Evolutionary conservation across 345 rosid genomes (phyloP), one percentile per base, ranked within the genome.

Genomic region (Lenwebbia sp.): DNA sequence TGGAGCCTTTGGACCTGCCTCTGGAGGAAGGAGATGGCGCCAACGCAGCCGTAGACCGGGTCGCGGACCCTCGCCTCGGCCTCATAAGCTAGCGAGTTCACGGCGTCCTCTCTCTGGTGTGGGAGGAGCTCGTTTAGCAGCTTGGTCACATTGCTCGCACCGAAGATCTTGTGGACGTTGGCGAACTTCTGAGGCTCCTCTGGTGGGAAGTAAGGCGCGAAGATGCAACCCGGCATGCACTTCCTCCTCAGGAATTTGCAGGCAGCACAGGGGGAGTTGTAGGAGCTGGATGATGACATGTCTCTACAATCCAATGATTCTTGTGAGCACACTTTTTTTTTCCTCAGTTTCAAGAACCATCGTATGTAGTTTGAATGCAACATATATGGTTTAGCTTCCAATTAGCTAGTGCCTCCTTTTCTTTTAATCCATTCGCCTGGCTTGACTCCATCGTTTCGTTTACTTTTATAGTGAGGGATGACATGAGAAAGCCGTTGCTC

Each of bases 211-310:
- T 96, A 95, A 33, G 99, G 99, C n/a, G 99, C 95, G 81, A 96
- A 96, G 37, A 95, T 92, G 95, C 99, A 96, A 19, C 94, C 98
- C 3, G 98, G 95, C 94, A 94, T 89, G 90, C 99, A 96, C 89
- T 95, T 96, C 89, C 99, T 92, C 88, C 98, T 91, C 88, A 96
- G 89, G 89, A 94, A 94, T 90, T 96, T 96, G 96, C 99, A 96
- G 83, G 98, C 99, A 62, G 99, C 99, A 86, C 99, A 96, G 78
- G 99, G 99, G 76, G 98, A 93, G 91, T 94, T 96, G 96, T 95
- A 95, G 50, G 99, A 88, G 88, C 85, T 83, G 54, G 88, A 86
- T n/a, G 88, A 83, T 17, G 85, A 86, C 88, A 86, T 86, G 37
- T 44, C 62, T 82, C 50, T 81, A 17, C n/a, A 26, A 58, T 44